Evolutionary conservation across 139 green algal species (phyloP), one percentile per base, ranked within the genome.

Genomic region (Desmodesmus armatus): DNA sequence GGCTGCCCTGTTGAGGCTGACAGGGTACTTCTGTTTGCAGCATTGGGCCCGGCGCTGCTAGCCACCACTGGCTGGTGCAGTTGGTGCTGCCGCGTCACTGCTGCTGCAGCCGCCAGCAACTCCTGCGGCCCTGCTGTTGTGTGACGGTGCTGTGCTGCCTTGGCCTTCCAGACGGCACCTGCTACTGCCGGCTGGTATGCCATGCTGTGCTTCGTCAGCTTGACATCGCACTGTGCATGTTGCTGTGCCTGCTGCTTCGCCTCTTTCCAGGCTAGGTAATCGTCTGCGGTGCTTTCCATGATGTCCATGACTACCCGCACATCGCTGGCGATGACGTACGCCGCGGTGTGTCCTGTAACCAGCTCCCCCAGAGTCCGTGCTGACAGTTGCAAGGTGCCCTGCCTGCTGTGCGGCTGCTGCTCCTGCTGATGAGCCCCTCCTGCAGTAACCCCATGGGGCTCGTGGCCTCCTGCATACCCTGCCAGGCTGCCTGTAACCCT

Each of bases 231-330:
- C 7, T 23, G 41, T 39, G 29, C 35, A 73, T 29, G 35, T 39
- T 62, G 77, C 58, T 41, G 27, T 2, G 35, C 76, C 41, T 31
- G 43, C 31, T 43, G 55, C 58, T 74, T 23, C 13, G 25, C 39
- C 58, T 49, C 35, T 35, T 55, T 55, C 77, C 77, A 83, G n/a
- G 37, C 23, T 4, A 23, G 2, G 58, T 75, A 83, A 0, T 41
- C 40, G 9, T 63, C 58, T 43, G n/a, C 27, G 6, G 58, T 3
- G 3, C 7, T 37, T 25, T 83, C 77, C 77, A 83, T 83, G 39
- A 83, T 83, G 25, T 83, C 77, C 17, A 74, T 19, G 11, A 73
- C 77, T 4, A 83, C 77, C 31, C 77, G 39, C 27, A 83, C 37
- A 25, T 83, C 77, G 7, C 58, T 63, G n/a, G 77, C 77, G 5